Conservation (phyloP, 2,329 filamentous ascomycete species). For the Fonsecaea nubica region DNA sequence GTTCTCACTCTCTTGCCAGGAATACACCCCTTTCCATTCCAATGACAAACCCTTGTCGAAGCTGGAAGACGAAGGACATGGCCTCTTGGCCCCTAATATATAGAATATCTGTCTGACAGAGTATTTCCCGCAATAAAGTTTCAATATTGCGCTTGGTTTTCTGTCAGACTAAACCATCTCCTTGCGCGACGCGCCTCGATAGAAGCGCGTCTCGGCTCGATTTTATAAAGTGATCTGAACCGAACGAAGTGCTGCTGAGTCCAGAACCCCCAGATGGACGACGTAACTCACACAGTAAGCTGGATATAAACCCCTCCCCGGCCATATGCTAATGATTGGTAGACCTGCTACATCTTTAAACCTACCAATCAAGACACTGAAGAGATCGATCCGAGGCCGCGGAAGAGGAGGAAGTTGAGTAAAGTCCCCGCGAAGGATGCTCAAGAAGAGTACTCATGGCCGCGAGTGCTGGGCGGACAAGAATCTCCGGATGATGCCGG, state of each 20-base stretch:
- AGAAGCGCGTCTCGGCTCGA: background rate
- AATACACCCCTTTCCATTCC: slow-evolving; percentile 17
- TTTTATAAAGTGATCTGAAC: background rate
- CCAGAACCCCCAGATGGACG: slow-evolving; percentile 18
- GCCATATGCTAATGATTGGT: slow-evolving; percentile 2
- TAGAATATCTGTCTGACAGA: too few species aligned
- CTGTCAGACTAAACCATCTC: background rate
- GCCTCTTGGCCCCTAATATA: too few species aligned
- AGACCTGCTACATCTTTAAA: slow-evolving; percentile 40
- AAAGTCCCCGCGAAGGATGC: slow-evolving; percentile 44
- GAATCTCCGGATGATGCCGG: slow-evolving; percentile 45
- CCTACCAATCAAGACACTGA: slow-evolving; percentile 29
- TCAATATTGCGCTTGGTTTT: background rate
- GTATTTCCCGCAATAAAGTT: too few species aligned
- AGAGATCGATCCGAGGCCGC: slow-evolving; percentile 50
- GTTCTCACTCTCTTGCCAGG: slow-evolving; percentile 20
- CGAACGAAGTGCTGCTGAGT: background rate
- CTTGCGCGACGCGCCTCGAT: background rate
- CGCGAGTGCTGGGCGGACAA: slow-evolving; percentile 49
- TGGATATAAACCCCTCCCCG: background rate
- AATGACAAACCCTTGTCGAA: background rate
- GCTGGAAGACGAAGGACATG: background rate
- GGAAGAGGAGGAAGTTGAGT: slow-evolving; percentile 63
- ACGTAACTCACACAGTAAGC: slow-evolving; percentile 30
- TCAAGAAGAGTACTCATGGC: slow-evolving; percentile 42